Evolutionary conservation across 1,139 yeast species (phyloP).

Genomic region (Pichia sorboxylosa): DNA sequence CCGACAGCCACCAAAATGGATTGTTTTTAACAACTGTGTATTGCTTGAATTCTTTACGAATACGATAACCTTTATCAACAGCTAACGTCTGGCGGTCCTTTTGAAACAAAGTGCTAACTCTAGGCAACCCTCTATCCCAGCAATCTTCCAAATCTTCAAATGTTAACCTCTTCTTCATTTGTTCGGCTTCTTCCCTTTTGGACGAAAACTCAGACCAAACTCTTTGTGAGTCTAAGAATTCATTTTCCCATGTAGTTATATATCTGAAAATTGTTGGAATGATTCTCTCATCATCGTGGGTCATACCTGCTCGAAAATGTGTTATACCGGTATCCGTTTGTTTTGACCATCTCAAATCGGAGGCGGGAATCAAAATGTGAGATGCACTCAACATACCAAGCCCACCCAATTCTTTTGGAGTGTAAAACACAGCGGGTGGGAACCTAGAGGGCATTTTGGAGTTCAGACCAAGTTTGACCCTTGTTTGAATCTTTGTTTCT

Average conservation of each 20-base stretch:
- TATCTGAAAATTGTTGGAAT: constrained; percentile 93
- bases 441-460: constrained; percentile 98
- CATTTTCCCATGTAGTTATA: constrained; percentile 94
- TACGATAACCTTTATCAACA: constrained; percentile 87
- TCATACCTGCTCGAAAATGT: constrained; percentile 91
- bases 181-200: constrained; percentile 77
- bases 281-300: constrained; percentile 59
- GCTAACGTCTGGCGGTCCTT: constrained; percentile 92
- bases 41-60: constrained; percentile 69
- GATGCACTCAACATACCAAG: constrained; percentile 96
- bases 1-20: constrained; percentile 96
- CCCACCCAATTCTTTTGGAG: constrained; percentile 96
- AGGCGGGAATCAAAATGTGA: constrained; percentile 86
- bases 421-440: constrained; percentile 97
- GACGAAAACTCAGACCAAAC: constrained; percentile 98
- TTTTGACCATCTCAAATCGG: constrained; percentile 82
- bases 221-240: constrained; percentile 83
- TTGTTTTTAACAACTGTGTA: constrained; percentile 60
- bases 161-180: constrained; percentile 75
- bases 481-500: constrained; percentile 87
- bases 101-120: constrained; percentile 90
- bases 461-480: constrained; percentile 89
- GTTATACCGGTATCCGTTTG: constrained; percentile 94
- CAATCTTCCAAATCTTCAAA: constrained; percentile 88
- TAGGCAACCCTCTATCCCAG: constrained; percentile 96